Percentiles rank a stretch among this genome's conserved stretches.
phyloP scores from a whole-genome alignment of 176 grass and related monocot genomes.

The Echinochloa phyllopogon region DNA sequence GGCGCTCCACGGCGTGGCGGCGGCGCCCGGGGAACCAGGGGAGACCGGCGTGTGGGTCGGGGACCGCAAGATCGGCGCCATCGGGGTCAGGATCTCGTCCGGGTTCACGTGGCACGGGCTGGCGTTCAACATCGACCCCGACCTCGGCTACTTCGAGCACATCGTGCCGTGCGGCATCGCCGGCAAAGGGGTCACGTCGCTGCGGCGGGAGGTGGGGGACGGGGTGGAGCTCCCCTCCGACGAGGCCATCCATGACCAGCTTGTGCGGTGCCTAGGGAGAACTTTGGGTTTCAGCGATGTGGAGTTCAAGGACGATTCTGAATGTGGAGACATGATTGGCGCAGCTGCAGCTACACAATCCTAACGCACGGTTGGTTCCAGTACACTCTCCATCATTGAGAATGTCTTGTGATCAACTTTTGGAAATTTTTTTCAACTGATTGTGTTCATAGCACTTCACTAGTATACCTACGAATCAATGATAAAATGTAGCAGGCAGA shows the following conservation, averaged over 20 bases:
- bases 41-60: constrained; percentile 91
- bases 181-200: constrained; percentile 75
- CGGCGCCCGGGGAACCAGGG: constrained; percentile 54
- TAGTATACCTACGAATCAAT: neutral
- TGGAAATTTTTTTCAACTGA: neutral
- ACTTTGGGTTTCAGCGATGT: constrained; percentile 55
- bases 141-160: constrained; percentile 69
- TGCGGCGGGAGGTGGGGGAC: constrained; percentile 59
- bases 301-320: constrained; percentile 35
- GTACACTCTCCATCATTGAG: neutral
- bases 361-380: constrained; percentile 23
- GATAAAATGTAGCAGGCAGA: neutral
- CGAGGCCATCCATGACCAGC: constrained; percentile 81
- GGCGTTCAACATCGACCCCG: constrained; percentile 80
- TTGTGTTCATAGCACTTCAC: neutral
- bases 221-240: constrained; percentile 61
- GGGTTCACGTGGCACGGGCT: constrained; percentile 82
- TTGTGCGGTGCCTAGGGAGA: constrained; percentile 65
- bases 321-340: constrained; percentile 36
- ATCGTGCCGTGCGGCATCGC: constrained; percentile 86
- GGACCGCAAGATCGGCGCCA: constrained; percentile 91
- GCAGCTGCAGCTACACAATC: constrained; percentile 9
- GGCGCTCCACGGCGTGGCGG: constrained; percentile 68
- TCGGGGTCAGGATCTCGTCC: constrained; percentile 92
- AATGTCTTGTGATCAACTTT: constrained; percentile 28